phyloP scores from a whole-genome alignment of 129 eudicot species.

The Flaveria ramosissima region DNA sequence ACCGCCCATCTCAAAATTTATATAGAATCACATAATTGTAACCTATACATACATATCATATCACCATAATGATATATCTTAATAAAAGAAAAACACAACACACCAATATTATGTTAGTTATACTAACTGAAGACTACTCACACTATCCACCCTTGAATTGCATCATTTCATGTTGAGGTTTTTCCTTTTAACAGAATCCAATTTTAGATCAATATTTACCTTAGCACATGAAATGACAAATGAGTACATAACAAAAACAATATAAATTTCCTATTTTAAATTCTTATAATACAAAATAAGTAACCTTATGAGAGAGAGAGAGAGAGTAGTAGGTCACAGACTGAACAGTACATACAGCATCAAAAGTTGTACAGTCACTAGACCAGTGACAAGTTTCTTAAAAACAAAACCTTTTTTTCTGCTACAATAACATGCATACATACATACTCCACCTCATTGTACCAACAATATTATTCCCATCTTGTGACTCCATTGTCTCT shows the following conservation, averaged over 20 bases:
- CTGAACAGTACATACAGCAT: slow-evolving; percentile 33
- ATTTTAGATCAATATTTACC: not conserved
- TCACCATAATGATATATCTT: not conserved
- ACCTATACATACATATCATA: not conserved
- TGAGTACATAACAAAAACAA: not conserved
- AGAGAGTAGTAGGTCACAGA: slow-evolving; percentile 13
- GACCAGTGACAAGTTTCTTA: slow-evolving; percentile 34
- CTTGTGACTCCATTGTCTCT: slow-evolving; percentile 45
- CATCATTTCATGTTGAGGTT: not conserved
- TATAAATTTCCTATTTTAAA: not conserved
- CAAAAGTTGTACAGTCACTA: slow-evolving; percentile 41
- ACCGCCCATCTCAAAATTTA: not conserved
- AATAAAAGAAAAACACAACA: not conserved
- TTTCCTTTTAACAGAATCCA: not conserved
- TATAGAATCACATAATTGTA: not conserved
- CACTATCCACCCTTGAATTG: too few relatives aligned
- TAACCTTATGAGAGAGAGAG: not conserved
- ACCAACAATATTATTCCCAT: slow-evolving; percentile 43
- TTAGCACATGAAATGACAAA: not conserved
- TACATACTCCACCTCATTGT: slow-evolving; percentile 37
- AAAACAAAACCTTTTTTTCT: slow-evolving; percentile 36
- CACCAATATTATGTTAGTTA: not conserved
- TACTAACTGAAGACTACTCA: not conserved
- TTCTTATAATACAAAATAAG: slow-evolving; percentile 6
- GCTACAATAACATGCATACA: slow-evolving; percentile 41